Evolutionary conservation across 2,329 filamentous ascomycete species (phyloP).

Genomic region (Pseudocercospora ulei): DNA sequence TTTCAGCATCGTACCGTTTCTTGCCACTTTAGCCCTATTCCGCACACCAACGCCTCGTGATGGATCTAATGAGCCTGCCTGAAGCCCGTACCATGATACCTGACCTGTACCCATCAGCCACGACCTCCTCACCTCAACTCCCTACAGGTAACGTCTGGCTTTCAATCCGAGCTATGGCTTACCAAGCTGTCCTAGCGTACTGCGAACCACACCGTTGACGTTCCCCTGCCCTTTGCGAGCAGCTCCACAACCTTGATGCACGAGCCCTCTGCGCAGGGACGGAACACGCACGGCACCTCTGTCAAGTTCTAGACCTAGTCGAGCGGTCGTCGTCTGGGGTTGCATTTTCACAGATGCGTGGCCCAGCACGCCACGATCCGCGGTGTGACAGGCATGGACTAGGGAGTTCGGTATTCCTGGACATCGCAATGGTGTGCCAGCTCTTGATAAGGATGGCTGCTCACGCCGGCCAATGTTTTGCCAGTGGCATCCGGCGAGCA

Average conservation of each 20-base stretch:
- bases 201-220: slow-evolving; percentile 9
- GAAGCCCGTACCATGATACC: slow-evolving; percentile 11
- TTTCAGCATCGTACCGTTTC: slow-evolving; percentile 10
- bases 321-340: slow-evolving; percentile 10
- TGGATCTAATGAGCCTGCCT: slow-evolving; percentile 19
- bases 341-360: slow-evolving; percentile 5
- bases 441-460: slow-evolving; percentile 7
- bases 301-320: slow-evolving; percentile 4
- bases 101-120: slow-evolving; percentile 10
- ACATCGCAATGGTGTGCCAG: not conserved
- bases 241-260: not conserved
- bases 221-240: slow-evolving; percentile 7
- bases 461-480: slow-evolving; percentile 4
- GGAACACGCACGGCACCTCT: slow-evolving; percentile 2
- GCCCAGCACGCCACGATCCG: slow-evolving; percentile 13
- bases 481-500: slow-evolving; percentile 1
- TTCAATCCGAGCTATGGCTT: slow-evolving; percentile 2
- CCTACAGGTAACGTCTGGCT: slow-evolving; percentile 17
- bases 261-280: slow-evolving; percentile 5
- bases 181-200: slow-evolving; percentile 9
- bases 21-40: slow-evolving; percentile 1
- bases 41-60: slow-evolving; percentile 8
- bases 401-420: slow-evolving; percentile 1
- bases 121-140: slow-evolving; percentile 8
- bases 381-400: slow-evolving; percentile 6